phyloP scores from a whole-genome alignment of 2,329 filamentous ascomycete species.

The Epichloe uncinata region DNA sequence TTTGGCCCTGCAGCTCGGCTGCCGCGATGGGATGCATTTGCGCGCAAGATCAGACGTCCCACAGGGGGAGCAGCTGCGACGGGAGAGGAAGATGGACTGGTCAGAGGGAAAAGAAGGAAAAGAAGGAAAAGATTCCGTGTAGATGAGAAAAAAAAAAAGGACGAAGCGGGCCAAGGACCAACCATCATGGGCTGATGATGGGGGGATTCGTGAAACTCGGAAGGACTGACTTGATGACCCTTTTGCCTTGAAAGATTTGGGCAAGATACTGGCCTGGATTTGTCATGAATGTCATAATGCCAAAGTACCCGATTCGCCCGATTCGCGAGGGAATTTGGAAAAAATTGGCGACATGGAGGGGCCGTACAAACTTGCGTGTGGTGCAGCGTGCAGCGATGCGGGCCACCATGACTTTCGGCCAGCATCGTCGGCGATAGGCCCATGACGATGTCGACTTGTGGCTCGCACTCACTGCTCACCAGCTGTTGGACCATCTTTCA shows the following conservation, averaged over 20 bases:
- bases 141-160: background rate
- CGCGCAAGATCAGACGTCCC: background rate
- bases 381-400: background rate
- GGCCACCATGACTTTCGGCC: background rate
- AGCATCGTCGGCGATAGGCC: background rate
- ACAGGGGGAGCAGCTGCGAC: background rate
- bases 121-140: too few species aligned
- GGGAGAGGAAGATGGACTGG: background rate
- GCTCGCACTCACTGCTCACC: background rate
- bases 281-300: background rate
- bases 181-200: too few species aligned
- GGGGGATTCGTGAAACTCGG: too few species aligned
- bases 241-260: background rate
- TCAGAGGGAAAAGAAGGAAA: background rate
- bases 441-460: background rate
- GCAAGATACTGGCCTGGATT: background rate
- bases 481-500: background rate
- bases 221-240: too few species aligned
- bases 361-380: background rate
- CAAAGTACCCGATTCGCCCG: background rate
- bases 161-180: background rate
- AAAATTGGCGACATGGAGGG: background rate
- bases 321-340: background rate
- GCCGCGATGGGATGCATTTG: constrained; percentile 24
- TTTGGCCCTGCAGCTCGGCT: constrained; percentile 19